phyloP scores from a whole-genome alignment of 2,329 filamentous ascomycete species.

The Phialophora tarda region DNA sequence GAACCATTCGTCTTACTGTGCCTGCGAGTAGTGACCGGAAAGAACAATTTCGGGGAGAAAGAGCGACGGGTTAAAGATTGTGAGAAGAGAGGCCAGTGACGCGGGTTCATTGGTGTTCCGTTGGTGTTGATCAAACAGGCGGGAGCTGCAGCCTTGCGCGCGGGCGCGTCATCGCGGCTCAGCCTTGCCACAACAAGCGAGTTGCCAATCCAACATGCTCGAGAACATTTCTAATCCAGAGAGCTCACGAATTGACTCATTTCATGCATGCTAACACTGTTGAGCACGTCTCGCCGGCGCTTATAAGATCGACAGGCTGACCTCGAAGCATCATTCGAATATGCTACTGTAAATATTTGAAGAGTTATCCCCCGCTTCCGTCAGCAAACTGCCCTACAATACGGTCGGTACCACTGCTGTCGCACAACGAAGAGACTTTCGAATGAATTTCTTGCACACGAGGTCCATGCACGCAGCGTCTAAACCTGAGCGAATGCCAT shows the following conservation, averaged over 20 bases:
- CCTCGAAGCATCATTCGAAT: too few relatives aligned
- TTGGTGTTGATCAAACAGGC: constrained; percentile 7
- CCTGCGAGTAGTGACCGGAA: not conserved
- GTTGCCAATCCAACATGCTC: not conserved
- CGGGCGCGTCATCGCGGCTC: constrained; percentile 4
- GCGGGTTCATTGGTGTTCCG: not conserved
- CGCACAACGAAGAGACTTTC: too few relatives aligned
- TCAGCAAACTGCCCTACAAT: too few relatives aligned
- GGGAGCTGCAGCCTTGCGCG: constrained; percentile 18
- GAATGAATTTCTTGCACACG: too few relatives aligned
- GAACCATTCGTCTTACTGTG: not conserved
- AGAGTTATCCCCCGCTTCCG: too few relatives aligned
- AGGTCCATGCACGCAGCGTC: too few relatives aligned
- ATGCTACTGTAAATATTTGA: too few relatives aligned
- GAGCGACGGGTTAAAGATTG: not conserved
- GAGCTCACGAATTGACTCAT: not conserved
- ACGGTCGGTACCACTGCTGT: too few relatives aligned
- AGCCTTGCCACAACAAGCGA: not conserved
- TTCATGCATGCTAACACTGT: not conserved
- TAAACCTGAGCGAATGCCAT: too few relatives aligned
- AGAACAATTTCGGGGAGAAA: not conserved
- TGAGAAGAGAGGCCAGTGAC: not conserved
- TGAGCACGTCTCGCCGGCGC: not conserved
- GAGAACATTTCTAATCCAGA: not conserved
- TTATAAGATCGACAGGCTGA: not conserved